Conservation (phyloP, 1,284 basidiomycete species). For the Trametes pubescens region DNA sequence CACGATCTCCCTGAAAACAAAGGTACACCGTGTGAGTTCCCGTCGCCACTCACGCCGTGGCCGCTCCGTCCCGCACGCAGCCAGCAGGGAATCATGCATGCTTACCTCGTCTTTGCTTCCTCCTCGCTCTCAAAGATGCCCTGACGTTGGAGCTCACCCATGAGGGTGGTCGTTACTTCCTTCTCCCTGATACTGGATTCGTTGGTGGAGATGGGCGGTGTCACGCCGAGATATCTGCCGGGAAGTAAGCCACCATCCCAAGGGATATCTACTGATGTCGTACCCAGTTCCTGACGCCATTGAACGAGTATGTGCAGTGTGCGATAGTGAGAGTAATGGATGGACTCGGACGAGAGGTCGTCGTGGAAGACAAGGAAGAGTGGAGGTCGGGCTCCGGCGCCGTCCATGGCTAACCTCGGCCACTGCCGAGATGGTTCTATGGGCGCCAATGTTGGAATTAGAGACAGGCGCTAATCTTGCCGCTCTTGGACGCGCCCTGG, state of each 20-base stretch:
- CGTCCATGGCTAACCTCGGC: constrained; percentile 21
- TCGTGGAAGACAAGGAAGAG: constrained; percentile 29
- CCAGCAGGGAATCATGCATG: constrained; percentile 8
- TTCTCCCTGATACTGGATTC: constrained; percentile 79
- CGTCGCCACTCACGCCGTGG: constrained; percentile 21
- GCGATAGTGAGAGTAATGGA: neutral
- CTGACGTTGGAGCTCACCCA: constrained; percentile 89
- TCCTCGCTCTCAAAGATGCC: constrained; percentile 92
- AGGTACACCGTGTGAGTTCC: constrained; percentile 9
- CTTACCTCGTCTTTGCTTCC: constrained; percentile 90
- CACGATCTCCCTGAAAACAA: constrained; percentile 81
- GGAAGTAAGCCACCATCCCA: constrained; percentile 1
- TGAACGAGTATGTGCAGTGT: neutral
- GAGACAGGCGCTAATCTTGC: neutral
- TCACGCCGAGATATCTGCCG: constrained; percentile 78
- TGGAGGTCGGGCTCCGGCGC: constrained; percentile 29
- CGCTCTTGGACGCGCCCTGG: neutral
- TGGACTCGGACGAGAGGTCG: constrained; percentile 15
- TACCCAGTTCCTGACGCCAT: constrained; percentile 35
- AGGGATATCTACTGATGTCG: neutral
- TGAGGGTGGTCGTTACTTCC: constrained; percentile 85
- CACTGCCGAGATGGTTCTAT: constrained; percentile 25
- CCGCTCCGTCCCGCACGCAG: neutral
- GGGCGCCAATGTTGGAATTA: constrained; percentile 11
- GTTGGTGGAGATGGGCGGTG: constrained; percentile 89